A percentile compares a stretch with the other conserved stretches of the same genome.
Conservation (phyloP, 805 yeast genomes). For the Yamadazyma laniorum region DNA sequence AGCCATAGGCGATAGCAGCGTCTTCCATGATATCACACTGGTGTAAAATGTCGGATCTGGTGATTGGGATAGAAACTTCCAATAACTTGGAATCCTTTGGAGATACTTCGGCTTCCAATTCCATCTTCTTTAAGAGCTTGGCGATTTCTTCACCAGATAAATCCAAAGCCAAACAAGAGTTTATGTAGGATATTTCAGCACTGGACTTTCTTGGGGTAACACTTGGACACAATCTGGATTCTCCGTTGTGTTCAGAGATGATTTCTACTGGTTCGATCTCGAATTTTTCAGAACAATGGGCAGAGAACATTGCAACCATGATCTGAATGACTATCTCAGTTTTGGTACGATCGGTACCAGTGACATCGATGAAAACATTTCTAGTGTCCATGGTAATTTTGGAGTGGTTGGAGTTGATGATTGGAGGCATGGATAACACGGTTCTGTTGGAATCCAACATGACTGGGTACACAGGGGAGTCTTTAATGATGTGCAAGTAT, state of each 20-base stretch:
- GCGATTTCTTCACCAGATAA: slow-evolving; percentile 67
- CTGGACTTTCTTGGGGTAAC: slow-evolving; percentile 62
- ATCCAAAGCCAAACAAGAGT: slow-evolving; percentile 87
- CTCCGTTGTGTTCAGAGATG: slow-evolving; percentile 74
- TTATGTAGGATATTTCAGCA: slow-evolving; percentile 82
- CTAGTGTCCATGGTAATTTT: slow-evolving; percentile 82
- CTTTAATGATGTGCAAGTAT: slow-evolving; percentile 82
- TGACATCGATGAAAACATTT: slow-evolving; percentile 88
- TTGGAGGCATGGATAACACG: slow-evolving; percentile 94
- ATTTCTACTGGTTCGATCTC: slow-evolving; percentile 88
- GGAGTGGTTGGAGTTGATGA: slow-evolving; percentile 88
- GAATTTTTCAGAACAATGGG: slow-evolving; percentile 78
- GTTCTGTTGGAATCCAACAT: slow-evolving; percentile 72
- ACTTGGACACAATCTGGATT: slow-evolving; percentile 75
- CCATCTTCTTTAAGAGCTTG: slow-evolving; percentile 73
- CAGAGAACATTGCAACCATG: slow-evolving; percentile 92
- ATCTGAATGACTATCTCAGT: slow-evolving; percentile 90
- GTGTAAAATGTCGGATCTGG: slow-evolving; percentile 94
- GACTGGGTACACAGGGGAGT: slow-evolving; percentile 88
- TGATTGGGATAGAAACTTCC: slow-evolving; percentile 78
- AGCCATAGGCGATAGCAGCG: slow-evolving; percentile 95
- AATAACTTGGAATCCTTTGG: slow-evolving; percentile 46
- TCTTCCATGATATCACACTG: slow-evolving; percentile 99
- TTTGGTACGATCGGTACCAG: slow-evolving; percentile 94
- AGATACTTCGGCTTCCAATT: slow-evolving; percentile 62